A percentile compares a stretch with the other conserved stretches of the same genome.
phyloP scores from a whole-genome alignment of 805 yeast genomes.

The Citeromyces nyonsensis region DNA sequence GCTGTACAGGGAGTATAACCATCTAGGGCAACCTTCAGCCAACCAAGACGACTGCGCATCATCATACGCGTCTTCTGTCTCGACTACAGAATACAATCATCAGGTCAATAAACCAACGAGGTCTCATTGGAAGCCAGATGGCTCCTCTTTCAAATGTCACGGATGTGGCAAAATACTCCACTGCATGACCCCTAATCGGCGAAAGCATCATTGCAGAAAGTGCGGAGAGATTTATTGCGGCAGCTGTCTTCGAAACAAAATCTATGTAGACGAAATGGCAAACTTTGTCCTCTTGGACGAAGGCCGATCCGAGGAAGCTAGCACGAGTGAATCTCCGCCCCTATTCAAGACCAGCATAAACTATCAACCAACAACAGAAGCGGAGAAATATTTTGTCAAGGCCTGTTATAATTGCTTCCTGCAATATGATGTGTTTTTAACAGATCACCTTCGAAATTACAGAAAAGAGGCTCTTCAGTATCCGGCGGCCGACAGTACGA shows the following conservation, averaged over 20 bases:
- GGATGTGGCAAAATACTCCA: conserved; percentile 59
- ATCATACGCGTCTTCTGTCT: not conserved
- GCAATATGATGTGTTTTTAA: conserved; percentile 16
- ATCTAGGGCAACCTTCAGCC: not conserved
- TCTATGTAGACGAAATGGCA: conserved; percentile 18
- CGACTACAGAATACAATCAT: not conserved
- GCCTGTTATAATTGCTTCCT: conserved; percentile 17
- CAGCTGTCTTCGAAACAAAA: conserved; percentile 17
- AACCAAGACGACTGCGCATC: conserved; percentile 1
- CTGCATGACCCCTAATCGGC: conserved; percentile 49
- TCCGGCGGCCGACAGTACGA: not conserved
- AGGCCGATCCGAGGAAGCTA: conserved; percentile 2
- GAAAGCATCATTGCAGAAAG: conserved; percentile 23
- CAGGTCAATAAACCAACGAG: conserved; percentile 24
- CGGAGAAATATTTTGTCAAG: conserved; percentile 15
- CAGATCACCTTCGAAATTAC: conserved; percentile 9
- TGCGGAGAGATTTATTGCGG: conserved; percentile 25
- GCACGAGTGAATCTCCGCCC: conserved; percentile 2
- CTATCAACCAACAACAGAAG: conserved; percentile 1
- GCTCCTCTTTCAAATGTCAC: conserved; percentile 44
- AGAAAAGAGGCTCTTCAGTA: conserved; percentile 3
- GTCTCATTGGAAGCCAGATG: conserved; percentile 66
- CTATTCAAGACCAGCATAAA: conserved; percentile 5
- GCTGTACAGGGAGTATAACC: too few species aligned
- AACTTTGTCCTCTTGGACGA: conserved; percentile 15